Evolutionary conservation across 352 stramenopile species (phyloP), one percentile per base, ranked within the genome.

Genomic region (Phytophthora macrochlamydospora): DNA sequence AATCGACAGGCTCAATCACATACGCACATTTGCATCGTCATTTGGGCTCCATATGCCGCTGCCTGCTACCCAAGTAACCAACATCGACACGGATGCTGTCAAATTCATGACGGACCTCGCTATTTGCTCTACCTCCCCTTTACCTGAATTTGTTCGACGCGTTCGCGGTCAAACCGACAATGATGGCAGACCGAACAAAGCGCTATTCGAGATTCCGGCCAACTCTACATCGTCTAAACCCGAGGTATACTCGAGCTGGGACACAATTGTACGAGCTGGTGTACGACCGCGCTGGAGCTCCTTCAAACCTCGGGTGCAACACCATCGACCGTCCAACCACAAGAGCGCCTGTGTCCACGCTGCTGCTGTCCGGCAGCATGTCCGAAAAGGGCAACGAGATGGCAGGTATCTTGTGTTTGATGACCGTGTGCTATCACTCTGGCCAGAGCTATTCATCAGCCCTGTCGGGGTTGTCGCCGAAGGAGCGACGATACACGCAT

Each of bases 391-490:
- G 14, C 35, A 46, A 28, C 13, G 12, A 30, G 14, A 46, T 6
- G 51, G 49, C 11, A 29, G 31, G 11, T 54, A 54, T 43, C 49
- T 54, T 12, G 49, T 54, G 4, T 4, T 54, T 8, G 49, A 54
- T 6, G 6, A 11, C 35, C 6, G 9, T 40, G 4, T 53, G 4
- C 43, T 62, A 2, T 13, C n/a, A 12, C 30, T 49, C 6, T 62
- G 55, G 55, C 45, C 44, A 1, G 31, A 53, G 18, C 1, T 62
- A 2, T 62, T 62, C 14, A 2, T 62, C 2, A 62, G 55, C 31
- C 55, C 55, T 2, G 12, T 62, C 6, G 55, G 55, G 2, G 55
- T 40, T 2, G 45, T 62, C 7, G 43, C 44, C 1, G 55, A 62
- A 40, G 24, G 3, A 32, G 5, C 7, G 2, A 6, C 31, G 55